Conservation (phyloP, 805 yeast species). For the Wickerhamomyces ciferrii region DNA sequence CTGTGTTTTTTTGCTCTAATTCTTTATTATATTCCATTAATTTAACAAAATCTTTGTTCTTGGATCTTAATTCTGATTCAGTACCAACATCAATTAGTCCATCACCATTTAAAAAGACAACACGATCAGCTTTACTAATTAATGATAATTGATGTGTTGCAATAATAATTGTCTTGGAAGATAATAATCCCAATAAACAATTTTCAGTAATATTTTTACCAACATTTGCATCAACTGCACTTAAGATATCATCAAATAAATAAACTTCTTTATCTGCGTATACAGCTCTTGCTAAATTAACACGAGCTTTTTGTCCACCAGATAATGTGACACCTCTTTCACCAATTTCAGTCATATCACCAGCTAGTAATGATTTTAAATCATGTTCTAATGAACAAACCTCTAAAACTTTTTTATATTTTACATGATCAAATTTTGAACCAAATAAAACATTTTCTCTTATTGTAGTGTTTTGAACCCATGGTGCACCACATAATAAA, state of each 20-base stretch:
- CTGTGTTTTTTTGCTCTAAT: background rate
- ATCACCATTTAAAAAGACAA: slow-evolving; percentile 48
- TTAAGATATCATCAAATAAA: slow-evolving; percentile 62
- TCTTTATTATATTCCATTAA: slow-evolving; percentile 34
- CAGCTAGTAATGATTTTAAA: slow-evolving; percentile 54
- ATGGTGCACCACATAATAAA: slow-evolving; percentile 33
- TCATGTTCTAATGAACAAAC: slow-evolving; percentile 60
- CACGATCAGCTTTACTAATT: slow-evolving; percentile 54
- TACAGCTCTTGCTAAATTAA: slow-evolving; percentile 64
- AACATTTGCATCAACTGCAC: slow-evolving; percentile 75
- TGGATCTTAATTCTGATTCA: slow-evolving; percentile 35
- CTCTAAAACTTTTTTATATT: slow-evolving; percentile 46
- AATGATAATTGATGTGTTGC: slow-evolving; percentile 75
- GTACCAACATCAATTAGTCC: slow-evolving; percentile 51
- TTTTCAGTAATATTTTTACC: slow-evolving; percentile 60
- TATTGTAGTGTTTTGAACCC: slow-evolving; percentile 73
- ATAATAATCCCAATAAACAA: slow-evolving; percentile 50
- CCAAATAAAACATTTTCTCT: slow-evolving; percentile 66
- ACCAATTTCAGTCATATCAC: slow-evolving; percentile 68
- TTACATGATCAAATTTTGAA: slow-evolving; percentile 34
- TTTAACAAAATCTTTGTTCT: slow-evolving; percentile 36
- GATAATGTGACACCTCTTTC: slow-evolving; percentile 71
- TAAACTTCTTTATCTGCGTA: slow-evolving; percentile 56
- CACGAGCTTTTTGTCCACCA: slow-evolving; percentile 30
- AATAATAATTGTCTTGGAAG: slow-evolving; percentile 52